These are phyloP conservation scores for Macrolepiota dolichaula DNA, from an alignment of 768 basidiomycete species.

Conservation along the genomic window DNA sequence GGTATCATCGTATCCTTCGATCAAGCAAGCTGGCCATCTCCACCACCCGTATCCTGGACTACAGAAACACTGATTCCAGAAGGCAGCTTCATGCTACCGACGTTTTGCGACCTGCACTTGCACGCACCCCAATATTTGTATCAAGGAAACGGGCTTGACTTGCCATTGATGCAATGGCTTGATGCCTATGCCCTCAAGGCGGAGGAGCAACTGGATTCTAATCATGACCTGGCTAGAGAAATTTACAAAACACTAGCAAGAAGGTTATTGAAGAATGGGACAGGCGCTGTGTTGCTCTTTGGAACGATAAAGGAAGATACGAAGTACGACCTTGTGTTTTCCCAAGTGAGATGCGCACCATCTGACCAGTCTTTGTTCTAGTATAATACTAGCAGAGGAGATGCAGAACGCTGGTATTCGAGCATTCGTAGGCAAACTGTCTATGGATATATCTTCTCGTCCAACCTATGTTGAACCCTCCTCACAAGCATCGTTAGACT, in stretches of 20 bases:
- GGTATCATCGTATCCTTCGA: conserved; percentile 55
- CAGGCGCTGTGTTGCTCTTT: conserved; percentile 74
- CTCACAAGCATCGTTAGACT: conserved; percentile 39
- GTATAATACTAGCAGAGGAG: conserved; percentile 71
- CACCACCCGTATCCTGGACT: conserved; percentile 5
- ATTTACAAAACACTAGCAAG: conserved; percentile 69
- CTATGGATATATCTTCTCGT: conserved; percentile 68
- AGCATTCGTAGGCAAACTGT: conserved; percentile 85
- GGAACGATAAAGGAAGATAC: conserved; percentile 82
- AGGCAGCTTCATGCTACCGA: conserved; percentile 71
- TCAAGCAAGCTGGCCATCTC: conserved; percentile 20
- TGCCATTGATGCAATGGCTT: conserved; percentile 84
- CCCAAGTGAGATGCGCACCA: background rate
- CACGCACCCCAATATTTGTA: conserved; percentile 91
- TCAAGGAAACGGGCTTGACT: conserved; percentile 81
- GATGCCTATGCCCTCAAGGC: conserved; percentile 79
- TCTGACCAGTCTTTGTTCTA: conserved; percentile 23
- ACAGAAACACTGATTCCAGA: conserved; percentile 32
- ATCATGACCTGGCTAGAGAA: conserved; percentile 52
- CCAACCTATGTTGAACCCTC: conserved; percentile 70
- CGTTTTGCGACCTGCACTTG: conserved; percentile 80
- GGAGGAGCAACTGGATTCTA: conserved; percentile 68
- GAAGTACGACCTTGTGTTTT: conserved; percentile 48
- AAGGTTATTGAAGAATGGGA: conserved; percentile 71
- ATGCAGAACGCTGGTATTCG: conserved; percentile 74